A percentile compares a stretch with the other conserved stretches of the same genome.
These are phyloP conservation scores for Alternaria tenuissima DNA, from an alignment of 2,329 filamentous ascomycete species.

Conservation along the genomic window DNA sequence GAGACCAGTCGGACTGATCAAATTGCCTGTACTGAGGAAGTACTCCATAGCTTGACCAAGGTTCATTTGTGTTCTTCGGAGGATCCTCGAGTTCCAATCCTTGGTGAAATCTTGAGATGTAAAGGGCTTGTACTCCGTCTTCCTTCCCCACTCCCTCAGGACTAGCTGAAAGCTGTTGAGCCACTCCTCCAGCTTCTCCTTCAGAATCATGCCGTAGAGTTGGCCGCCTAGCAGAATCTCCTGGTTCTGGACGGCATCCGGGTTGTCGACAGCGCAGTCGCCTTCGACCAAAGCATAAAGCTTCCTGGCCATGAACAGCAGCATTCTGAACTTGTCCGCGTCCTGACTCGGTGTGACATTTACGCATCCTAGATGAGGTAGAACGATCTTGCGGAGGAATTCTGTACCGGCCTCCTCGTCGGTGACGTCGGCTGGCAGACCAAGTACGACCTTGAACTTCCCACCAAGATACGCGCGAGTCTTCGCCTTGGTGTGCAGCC, in stretches of 20 bases:
- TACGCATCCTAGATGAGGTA: conserved; percentile 88
- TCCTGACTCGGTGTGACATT: conserved; percentile 86
- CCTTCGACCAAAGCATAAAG: conserved; percentile 92
- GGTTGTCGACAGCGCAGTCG: conserved; percentile 92
- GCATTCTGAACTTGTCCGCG: conserved; percentile 89
- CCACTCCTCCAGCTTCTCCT: conserved; percentile 93
- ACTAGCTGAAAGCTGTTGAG: conserved; percentile 69
- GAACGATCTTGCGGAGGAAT: conserved; percentile 86
- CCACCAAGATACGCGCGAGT: conserved; percentile 87
- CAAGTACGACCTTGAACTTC: conserved; percentile 89
- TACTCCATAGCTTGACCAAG: conserved; percentile 89
- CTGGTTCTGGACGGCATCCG: conserved; percentile 95
- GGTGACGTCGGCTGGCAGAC: conserved; percentile 81
- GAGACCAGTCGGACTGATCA: conserved; percentile 88
- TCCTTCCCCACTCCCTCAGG: conserved; percentile 63
- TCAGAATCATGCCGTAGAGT: conserved; percentile 92
- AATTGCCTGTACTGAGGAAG: conserved; percentile 94
- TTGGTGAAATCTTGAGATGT: conserved; percentile 76
- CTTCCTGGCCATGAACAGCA: conserved; percentile 96
- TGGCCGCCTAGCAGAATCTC: conserved; percentile 94
- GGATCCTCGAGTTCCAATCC: conserved; percentile 80
- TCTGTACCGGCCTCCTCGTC: conserved; percentile 91
- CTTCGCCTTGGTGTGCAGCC: conserved; percentile 79
- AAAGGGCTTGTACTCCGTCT: conserved; percentile 66
- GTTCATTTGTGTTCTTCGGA: conserved; percentile 85